Evolutionary conservation across 345 rosid species (phyloP).

Genomic region (Ceriops decandra): DNA sequence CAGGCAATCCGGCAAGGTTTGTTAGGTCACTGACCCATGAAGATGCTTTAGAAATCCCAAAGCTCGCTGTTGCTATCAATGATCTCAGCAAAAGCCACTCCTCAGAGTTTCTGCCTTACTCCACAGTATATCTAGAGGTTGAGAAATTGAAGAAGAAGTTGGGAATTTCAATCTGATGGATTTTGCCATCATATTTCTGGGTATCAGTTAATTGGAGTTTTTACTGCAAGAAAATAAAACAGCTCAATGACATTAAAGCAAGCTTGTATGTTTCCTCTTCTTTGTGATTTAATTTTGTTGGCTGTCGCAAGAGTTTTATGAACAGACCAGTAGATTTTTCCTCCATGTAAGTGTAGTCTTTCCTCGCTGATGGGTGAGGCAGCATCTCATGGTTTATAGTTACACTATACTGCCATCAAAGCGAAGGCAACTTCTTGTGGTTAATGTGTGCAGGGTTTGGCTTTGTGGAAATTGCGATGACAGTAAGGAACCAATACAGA

Average conservation of each 20-base stretch:
- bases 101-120: constrained; percentile 91
- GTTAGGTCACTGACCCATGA: constrained; percentile 81
- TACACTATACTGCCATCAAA: no score
- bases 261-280: constrained; percentile 15
- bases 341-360: no score
- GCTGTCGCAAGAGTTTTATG: constrained; percentile 16
- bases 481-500: no score
- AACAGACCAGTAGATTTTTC: no score
- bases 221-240: constrained; percentile 52
- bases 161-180: constrained; percentile 56
- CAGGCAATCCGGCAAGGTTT: constrained; percentile 97
- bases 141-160: constrained; percentile 78
- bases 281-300: constrained; percentile 25
- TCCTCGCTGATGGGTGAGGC: no score
- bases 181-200: constrained; percentile 14
- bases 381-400: no score
- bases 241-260: constrained; percentile 45
- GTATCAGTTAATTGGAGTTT: constrained; percentile 28
- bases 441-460: no score
- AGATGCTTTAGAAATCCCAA: constrained; percentile 89
- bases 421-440: no score
- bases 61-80: constrained; percentile 88
- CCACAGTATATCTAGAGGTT: constrained; percentile 87
- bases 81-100: constrained; percentile 67
- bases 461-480: no score